A percentile compares a stretch with the other conserved stretches of the same genome.
Conservation (phyloP, 345 rosid species). For the Pugionium dolabratum region DNA sequence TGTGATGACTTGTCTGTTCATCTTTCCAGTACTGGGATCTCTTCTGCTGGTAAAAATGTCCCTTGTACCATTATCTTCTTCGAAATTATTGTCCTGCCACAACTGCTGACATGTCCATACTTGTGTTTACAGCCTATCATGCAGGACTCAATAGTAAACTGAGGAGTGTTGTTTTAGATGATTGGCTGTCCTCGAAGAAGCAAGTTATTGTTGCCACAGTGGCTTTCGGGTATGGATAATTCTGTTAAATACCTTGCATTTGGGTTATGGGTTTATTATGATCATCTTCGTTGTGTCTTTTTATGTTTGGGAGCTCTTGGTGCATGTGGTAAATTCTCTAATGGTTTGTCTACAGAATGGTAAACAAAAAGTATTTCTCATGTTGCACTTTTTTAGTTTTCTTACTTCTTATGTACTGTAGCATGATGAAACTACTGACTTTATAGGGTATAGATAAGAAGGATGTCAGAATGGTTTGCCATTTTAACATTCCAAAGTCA, state of each 20-base stretch:
- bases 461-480: constrained; percentile 94
- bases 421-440: constrained; percentile 32
- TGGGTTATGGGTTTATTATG: constrained; percentile 37
- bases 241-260: constrained; percentile 21
- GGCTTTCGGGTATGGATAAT: constrained; percentile 82
- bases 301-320: constrained; percentile 61
- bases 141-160: constrained; percentile 85
- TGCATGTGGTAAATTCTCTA: constrained; percentile 44
- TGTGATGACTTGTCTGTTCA: constrained; percentile 83
- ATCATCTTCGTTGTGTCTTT: constrained; percentile 41
- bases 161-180: constrained; percentile 79
- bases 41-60: constrained; percentile 69
- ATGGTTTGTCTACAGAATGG: constrained; percentile 76
- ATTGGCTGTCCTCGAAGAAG: constrained; percentile 88
- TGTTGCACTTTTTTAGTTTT: not conserved
- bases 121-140: constrained; percentile 71
- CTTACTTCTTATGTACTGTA: not conserved
- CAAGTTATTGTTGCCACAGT: constrained; percentile 98
- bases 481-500: constrained; percentile 87
- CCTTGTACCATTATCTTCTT: constrained; percentile 6
- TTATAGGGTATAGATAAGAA: constrained; percentile 90
- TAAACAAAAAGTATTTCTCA: constrained; percentile 39
- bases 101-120: constrained; percentile 14
- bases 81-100: not conserved
- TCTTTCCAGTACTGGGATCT: constrained; percentile 72